Percentiles rank a stretch among this genome's conserved stretches.
Evolutionary conservation across 1,139 yeast genomes (phyloP).

Genomic region (Wickerhamiella pararugosa): DNA sequence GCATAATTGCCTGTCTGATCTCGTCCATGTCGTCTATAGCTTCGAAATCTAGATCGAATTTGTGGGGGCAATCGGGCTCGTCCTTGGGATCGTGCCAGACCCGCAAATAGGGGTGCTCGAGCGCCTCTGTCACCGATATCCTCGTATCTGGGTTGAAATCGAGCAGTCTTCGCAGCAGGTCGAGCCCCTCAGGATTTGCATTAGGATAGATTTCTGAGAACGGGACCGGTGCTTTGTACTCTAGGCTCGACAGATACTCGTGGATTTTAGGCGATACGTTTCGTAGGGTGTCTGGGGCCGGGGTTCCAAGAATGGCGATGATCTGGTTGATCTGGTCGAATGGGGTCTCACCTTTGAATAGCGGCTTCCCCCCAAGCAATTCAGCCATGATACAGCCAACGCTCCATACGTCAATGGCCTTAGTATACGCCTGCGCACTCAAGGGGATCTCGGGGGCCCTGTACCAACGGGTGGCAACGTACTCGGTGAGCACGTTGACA

Average conservation of each 20-base stretch:
- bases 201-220: constrained; percentile 57
- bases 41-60: constrained; percentile 85
- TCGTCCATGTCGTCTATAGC: constrained; percentile 64
- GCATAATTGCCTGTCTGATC: constrained; percentile 63
- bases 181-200: constrained; percentile 80
- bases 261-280: constrained; percentile 83
- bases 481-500: constrained; percentile 82
- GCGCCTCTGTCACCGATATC: constrained; percentile 78
- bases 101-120: constrained; percentile 73
- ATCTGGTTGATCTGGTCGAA: constrained; percentile 92
- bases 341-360: constrained; percentile 88
- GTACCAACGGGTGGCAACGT: constrained; percentile 97
- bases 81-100: constrained; percentile 97
- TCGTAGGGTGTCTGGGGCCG: constrained; percentile 65
- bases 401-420: constrained; percentile 95
- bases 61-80: constrained; percentile 72
- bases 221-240: constrained; percentile 72
- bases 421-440: constrained; percentile 81
- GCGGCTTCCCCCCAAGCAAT: constrained; percentile 77
- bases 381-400: constrained; percentile 96
- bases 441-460: constrained; percentile 97
- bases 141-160: constrained; percentile 78
- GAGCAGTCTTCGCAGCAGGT: constrained; percentile 65
- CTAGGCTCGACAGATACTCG: constrained; percentile 76
- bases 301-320: constrained; percentile 75